A percentile compares a stretch with the other conserved stretches of the same genome.
Conservation (phyloP, 768 basidiomycete genomes). For the Boletus pseudopeckii region DNA sequence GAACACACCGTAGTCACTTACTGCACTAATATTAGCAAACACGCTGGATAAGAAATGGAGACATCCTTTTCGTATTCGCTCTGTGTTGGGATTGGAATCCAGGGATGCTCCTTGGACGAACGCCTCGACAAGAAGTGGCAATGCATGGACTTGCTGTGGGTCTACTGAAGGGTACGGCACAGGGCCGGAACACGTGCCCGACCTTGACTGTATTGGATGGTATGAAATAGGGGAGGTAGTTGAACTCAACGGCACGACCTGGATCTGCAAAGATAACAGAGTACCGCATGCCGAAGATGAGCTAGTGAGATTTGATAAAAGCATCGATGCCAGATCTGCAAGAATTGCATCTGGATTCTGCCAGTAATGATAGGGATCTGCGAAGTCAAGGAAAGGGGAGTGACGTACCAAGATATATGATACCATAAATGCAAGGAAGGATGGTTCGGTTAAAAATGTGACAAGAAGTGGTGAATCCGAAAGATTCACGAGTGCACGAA, state of each 20-base stretch:
- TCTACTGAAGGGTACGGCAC: conserved; percentile 63
- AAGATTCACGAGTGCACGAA: conserved; percentile 90
- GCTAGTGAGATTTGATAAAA: conserved; percentile 89
- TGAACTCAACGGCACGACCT: conserved; percentile 48
- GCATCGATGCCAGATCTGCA: conserved; percentile 95
- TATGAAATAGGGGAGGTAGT: conserved; percentile 47
- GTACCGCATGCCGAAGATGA: conserved; percentile 63
- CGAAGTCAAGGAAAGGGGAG: not conserved
- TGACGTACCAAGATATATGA: conserved; percentile 84
- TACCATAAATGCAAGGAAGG: conserved; percentile 77
- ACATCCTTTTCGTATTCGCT: conserved; percentile 64
- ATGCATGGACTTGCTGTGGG: conserved; percentile 51
- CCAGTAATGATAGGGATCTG: conserved; percentile 7
- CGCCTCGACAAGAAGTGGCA: conserved; percentile 86
- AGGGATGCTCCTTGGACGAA: conserved; percentile 72
- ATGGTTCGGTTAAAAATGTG: conserved; percentile 59
- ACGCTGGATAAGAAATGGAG: conserved; percentile 92
- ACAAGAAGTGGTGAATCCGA: conserved; percentile 77
- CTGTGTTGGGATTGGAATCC: conserved; percentile 46
- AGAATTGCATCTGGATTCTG: conserved; percentile 90
- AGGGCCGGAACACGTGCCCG: conserved; percentile 74
- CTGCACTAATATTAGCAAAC: conserved; percentile 86
- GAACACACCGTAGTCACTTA: conserved; percentile 35
- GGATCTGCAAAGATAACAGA: conserved; percentile 63
- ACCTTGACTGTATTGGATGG: conserved; percentile 75